phyloP scores from a whole-genome alignment of 768 basidiomycete genomes.

The Macrolepiota albuminosa region DNA sequence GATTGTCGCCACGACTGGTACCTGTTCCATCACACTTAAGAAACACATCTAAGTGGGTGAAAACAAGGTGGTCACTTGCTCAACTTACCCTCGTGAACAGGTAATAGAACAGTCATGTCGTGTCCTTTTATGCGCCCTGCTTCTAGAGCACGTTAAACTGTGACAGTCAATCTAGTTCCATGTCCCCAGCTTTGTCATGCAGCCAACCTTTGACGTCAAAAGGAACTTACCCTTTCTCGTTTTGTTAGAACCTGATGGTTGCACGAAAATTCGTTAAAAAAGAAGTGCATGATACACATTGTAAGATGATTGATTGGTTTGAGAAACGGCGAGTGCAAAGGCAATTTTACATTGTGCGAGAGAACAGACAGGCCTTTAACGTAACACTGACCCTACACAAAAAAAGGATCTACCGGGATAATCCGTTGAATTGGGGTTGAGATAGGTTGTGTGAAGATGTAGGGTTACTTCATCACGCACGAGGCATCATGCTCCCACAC shows the following conservation, averaged over 20 bases:
- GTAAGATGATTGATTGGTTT: background rate
- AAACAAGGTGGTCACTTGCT: background rate
- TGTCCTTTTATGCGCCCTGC: background rate
- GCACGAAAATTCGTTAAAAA: constrained; percentile 5
- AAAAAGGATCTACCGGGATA: background rate
- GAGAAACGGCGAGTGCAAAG: background rate
- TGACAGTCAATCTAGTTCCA: background rate
- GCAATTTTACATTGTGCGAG: background rate
- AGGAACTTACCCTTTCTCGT: constrained; percentile 1
- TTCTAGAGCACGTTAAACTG: background rate
- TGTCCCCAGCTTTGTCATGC: background rate
- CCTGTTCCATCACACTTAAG: background rate
- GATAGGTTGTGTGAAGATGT: background rate
- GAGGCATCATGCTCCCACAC: background rate
- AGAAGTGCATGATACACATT: constrained; percentile 2
- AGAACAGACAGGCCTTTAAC: background rate
- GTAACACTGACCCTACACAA: background rate
- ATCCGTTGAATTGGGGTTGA: background rate
- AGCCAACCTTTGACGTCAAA: background rate
- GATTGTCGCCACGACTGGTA: background rate
- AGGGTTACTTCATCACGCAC: background rate
- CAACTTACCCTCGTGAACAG: constrained; percentile 2
- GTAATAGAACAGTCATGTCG: constrained; percentile 1
- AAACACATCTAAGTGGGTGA: background rate
- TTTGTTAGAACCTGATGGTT: background rate